phyloP scores from a whole-genome alignment of 768 basidiomycete species.

The Russula sp. region DNA sequence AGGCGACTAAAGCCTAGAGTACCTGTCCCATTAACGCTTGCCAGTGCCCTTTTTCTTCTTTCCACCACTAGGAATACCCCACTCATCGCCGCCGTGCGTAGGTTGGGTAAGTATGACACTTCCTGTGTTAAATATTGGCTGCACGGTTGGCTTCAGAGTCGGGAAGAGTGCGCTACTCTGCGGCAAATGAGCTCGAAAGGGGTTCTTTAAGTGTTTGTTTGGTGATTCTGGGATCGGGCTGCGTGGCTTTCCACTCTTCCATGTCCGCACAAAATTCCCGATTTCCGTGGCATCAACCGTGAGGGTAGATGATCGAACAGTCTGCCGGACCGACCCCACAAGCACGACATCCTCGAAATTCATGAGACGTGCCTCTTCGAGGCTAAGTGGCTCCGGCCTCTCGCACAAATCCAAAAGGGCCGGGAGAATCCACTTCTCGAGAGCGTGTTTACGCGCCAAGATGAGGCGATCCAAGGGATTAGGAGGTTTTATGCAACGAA shows the following conservation, averaged over 20 bases:
- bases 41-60: too few species aligned
- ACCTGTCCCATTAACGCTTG: too few species aligned
- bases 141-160: too few species aligned
- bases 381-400: conserved; percentile 18
- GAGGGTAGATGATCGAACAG: conserved; percentile 9
- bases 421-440: conserved; percentile 21
- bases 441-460: conserved; percentile 9
- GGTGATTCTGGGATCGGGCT: not conserved
- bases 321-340: conserved; percentile 17
- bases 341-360: conserved; percentile 21
- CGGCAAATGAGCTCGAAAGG: not conserved
- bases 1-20: too few species aligned
- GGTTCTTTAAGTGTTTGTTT: too few species aligned
- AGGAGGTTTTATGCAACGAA: conserved; percentile 6
- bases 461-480: conserved; percentile 1
- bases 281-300: not conserved
- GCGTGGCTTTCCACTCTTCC: conserved; percentile 3
- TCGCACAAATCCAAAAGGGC: conserved; percentile 16
- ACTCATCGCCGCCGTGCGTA: too few species aligned
- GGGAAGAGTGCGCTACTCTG: not conserved
- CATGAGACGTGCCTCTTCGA: conserved; percentile 21
- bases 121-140: not conserved
- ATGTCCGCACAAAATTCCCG: not conserved
- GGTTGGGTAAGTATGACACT: not conserved
- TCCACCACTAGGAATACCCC: too few species aligned